phyloP scores from a whole-genome alignment of 202 grass and related monocot genomes.

The Tripidium arundinaceum region DNA sequence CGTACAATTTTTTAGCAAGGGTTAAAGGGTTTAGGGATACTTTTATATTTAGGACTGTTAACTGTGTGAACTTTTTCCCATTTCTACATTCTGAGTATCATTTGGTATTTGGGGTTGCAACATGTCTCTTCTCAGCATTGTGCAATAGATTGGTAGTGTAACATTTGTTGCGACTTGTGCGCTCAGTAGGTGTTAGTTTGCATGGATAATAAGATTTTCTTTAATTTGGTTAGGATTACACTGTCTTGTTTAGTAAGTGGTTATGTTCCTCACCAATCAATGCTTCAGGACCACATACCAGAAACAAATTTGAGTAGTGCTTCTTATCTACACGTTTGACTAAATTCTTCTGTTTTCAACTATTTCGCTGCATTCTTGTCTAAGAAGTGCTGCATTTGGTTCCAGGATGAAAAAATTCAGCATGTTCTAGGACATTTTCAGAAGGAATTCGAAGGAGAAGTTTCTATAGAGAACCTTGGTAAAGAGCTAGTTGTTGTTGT shows the following conservation, averaged over 20 bases:
- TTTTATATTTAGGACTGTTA: background rate
- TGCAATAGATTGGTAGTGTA: background rate
- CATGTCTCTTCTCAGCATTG: background rate
- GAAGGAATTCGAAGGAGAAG: conserved; percentile 68
- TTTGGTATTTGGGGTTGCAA: background rate
- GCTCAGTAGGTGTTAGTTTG: background rate
- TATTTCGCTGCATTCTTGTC: background rate
- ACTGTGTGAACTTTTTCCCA: background rate
- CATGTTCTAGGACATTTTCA: conserved; percentile 67
- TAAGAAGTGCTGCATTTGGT: background rate
- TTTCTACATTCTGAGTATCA: background rate
- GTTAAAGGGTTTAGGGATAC: background rate
- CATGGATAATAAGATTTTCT: background rate
- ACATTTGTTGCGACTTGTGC: background rate
- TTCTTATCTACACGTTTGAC: background rate
- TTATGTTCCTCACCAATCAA: background rate
- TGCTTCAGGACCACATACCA: background rate
- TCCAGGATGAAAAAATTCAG: conserved; percentile 74
- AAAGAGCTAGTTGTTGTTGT: conserved; percentile 28
- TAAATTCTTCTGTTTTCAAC: background rate
- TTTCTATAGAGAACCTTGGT: conserved; percentile 77
- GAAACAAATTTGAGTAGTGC: background rate
- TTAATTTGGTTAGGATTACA: background rate
- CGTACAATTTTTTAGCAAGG: background rate
- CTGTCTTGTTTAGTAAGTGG: background rate